phyloP scores from a whole-genome alignment of 2,329 filamentous ascomycete genomes.

The Fusarium oxysporum region DNA sequence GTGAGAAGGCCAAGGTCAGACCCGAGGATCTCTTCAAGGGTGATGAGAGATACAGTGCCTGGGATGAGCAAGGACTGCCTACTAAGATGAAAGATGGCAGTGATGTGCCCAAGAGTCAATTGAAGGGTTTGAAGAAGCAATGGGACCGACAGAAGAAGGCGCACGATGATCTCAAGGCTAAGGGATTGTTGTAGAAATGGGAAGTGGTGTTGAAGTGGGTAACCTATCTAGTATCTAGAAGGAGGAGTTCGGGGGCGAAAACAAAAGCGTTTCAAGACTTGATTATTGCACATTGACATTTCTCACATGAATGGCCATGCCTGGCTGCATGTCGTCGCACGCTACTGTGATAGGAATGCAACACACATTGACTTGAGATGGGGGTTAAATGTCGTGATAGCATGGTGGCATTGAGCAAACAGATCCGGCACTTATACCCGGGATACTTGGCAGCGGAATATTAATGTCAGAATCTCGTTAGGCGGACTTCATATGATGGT shows the following conservation, averaged over 20 bases:
- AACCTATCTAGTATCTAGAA: constrained; percentile 30
- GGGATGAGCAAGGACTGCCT: constrained; percentile 86
- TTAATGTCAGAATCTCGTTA: not conserved
- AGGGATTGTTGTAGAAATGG: constrained; percentile 45
- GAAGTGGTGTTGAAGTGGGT: constrained; percentile 10
- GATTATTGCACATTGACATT: not conserved
- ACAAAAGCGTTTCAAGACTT: constrained; percentile 27
- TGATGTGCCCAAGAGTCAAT: constrained; percentile 81
- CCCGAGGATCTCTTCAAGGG: constrained; percentile 68
- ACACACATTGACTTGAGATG: not conserved
- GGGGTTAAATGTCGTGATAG: constrained; percentile 13
- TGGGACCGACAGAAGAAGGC: constrained; percentile 92
- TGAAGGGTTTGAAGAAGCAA: constrained; percentile 87
- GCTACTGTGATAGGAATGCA: not conserved
- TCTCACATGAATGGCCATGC: not conserved
- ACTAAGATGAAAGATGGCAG: constrained; percentile 80
- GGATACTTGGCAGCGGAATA: not conserved
- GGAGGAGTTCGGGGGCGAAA: constrained; percentile 9
- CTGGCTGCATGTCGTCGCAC: not conserved
- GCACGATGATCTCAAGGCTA: constrained; percentile 69
- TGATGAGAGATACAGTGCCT: constrained; percentile 74
- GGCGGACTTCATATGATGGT: not conserved
- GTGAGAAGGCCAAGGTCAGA: constrained; percentile 67
- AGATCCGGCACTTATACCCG: not conserved
- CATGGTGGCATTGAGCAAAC: constrained; percentile 4